phyloP scores from a whole-genome alignment of 257 asterid genomes.

The Jasminum sambac region DNA sequence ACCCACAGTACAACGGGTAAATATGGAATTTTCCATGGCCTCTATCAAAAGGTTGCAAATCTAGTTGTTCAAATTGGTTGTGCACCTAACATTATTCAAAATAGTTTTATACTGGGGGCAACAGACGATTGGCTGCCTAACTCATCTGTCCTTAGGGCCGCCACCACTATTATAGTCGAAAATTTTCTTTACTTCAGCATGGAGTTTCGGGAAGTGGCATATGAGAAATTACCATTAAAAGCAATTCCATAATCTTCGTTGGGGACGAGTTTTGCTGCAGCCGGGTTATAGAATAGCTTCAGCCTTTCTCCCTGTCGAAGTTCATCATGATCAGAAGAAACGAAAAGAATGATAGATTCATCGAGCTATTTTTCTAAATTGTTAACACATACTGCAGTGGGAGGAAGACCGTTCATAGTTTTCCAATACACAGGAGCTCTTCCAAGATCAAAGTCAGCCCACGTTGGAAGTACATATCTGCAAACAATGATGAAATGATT shows the following conservation, averaged over 20 bases:
- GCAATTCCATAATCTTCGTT: slow-evolving; percentile 72
- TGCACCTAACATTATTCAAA: too few relatives aligned
- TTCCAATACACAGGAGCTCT: slow-evolving; percentile 87
- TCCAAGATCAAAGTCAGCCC: slow-evolving; percentile 92
- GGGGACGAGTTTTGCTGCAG: slow-evolving; percentile 55
- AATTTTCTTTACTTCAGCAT: too few relatives aligned
- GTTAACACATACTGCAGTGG: slow-evolving; percentile 60
- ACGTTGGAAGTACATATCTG: slow-evolving; percentile 70
- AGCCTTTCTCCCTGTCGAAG: slow-evolving; percentile 66
- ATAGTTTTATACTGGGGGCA: too few relatives aligned
- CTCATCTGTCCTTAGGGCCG: too few relatives aligned
- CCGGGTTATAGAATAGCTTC: slow-evolving; percentile 80
- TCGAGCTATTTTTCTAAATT: background rate
- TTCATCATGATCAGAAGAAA: slow-evolving; percentile 11
- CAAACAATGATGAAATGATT: background rate
- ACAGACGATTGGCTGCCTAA: too few relatives aligned
- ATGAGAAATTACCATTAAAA: slow-evolving; percentile 60
- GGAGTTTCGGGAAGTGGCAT: background rate
- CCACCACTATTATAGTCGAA: too few relatives aligned
- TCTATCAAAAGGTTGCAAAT: too few relatives aligned
- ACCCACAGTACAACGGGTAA: too few relatives aligned
- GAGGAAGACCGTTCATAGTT: slow-evolving; percentile 89
- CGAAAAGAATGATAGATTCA: background rate
- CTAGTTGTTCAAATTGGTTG: too few relatives aligned
- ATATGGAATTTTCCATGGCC: too few relatives aligned